Evolutionary conservation across 1,139 yeast genomes (phyloP), one percentile per base, ranked within the genome.

Genomic region (Suhomyces yuchorum): DNA sequence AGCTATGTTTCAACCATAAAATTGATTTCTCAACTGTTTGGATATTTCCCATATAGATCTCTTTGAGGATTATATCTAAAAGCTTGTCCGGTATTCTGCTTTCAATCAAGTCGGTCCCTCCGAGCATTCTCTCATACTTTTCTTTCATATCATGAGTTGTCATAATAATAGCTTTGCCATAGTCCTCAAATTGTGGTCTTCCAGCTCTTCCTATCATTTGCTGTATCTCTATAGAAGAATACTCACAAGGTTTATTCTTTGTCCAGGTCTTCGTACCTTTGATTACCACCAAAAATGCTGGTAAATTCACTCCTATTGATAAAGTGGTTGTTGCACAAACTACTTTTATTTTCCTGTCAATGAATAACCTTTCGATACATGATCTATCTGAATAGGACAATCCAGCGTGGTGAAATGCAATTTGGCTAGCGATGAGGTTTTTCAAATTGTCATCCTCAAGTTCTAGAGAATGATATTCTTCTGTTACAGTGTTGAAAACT

Each of bases 121-220:
- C 32, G 4, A 30, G 14, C 40, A 81, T 57, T 26, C 67, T 63
- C 52, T 74, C 73, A 61, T 80, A 78, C 20, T 61, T 65, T 2
- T 48, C 50, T 37, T 66, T 69, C 44, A 68, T 67, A 1, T 61
- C 60, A 2, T 56, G 51, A 7, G 71, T 71, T 0, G 87, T 82
- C 71, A 81, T 68, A 12, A 82, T 74, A 2, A 81, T 72, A 3
- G 84, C 81, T 38, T 57, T 64, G n/a, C 77, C 86, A 35, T 72
- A 73, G 2, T 65, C 70, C 53, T 80, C 85, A 58, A 72, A 80
- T 42, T 79, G 81, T 0, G 85, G 85, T 48, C 73, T 67, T 1
- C 86, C 85, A 3, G 84, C 83, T 55, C 84, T 67, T 8, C 85
- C 86, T 61, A 81, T 73, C 85, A 82, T 82, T 60, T 81, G 86